phyloP scores from a whole-genome alignment of 106 monocot species.

The Dioscorea zingiberensis region DNA sequence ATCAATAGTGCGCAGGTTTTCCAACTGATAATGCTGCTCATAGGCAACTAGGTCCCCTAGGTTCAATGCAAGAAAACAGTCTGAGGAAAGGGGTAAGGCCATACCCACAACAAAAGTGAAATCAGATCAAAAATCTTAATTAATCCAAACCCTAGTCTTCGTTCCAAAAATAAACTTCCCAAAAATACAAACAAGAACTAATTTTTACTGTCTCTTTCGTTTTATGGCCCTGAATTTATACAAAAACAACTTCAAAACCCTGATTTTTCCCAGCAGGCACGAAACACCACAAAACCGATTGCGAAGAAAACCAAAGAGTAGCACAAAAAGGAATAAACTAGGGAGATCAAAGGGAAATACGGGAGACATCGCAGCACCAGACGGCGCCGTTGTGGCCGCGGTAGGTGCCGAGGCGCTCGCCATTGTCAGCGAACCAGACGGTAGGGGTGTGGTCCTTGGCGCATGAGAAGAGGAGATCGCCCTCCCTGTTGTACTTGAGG shows the following conservation, averaged over 20 bases:
- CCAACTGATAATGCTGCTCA: too few species aligned
- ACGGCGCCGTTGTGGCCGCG: constrained; percentile 94
- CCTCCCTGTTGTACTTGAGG: constrained; percentile 88
- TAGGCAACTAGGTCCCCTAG: too few species aligned
- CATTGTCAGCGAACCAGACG: constrained; percentile 94
- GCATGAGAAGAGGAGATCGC: constrained; percentile 96
- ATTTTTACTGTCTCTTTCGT: too few species aligned
- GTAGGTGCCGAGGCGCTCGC: constrained; percentile 90
- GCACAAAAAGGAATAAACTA: neutral
- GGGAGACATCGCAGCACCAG: constrained; percentile 96
- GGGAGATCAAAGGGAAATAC: constrained; percentile 22
- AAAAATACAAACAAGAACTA: too few species aligned
- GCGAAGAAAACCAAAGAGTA: neutral
- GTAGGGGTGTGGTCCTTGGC: constrained; percentile 92
- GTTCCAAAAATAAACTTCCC: too few species aligned
- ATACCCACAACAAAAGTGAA: too few species aligned
- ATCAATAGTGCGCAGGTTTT: too few species aligned
- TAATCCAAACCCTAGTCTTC: too few species aligned
- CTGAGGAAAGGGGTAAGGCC: too few species aligned
- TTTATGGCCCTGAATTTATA: neutral
- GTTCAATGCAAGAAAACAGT: too few species aligned
- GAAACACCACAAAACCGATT: neutral
- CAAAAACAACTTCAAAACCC: neutral
- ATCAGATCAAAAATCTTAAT: too few species aligned
- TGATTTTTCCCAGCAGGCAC: neutral